These are phyloP conservation scores for Lentinula edodes DNA, from an alignment of 768 basidiomycete genomes.

Conservation along the genomic window DNA sequence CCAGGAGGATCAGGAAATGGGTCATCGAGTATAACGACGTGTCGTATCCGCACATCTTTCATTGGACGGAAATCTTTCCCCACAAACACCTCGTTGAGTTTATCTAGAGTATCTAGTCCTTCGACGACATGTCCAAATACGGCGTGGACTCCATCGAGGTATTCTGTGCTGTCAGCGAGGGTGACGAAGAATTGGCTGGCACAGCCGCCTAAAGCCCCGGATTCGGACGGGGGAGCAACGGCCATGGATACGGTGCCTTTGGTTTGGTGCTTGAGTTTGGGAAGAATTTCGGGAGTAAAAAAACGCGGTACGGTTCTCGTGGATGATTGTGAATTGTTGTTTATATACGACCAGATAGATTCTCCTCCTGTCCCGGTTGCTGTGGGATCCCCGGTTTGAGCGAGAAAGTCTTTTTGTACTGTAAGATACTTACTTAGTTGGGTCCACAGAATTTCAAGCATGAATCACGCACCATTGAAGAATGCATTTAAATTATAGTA, in stretches of 20 bases:
- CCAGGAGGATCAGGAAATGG: conserved; percentile 88
- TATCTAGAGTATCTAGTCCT: conserved; percentile 86
- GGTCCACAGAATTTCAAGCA: neutral
- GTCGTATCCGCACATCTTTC: conserved; percentile 91
- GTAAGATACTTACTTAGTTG: neutral
- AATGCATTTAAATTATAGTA: conserved; percentile 97
- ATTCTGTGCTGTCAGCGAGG: conserved; percentile 84
- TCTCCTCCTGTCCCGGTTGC: conserved; percentile 94
- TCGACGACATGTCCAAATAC: conserved; percentile 97
- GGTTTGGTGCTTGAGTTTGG: conserved; percentile 75
- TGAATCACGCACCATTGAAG: conserved; percentile 77
- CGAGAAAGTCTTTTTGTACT: conserved; percentile 98
- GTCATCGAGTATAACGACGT: conserved; percentile 95
- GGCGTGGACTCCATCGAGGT: conserved; percentile 88
- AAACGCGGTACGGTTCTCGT: conserved; percentile 53
- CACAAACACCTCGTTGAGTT: conserved; percentile 86
- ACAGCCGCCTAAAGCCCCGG: conserved; percentile 60
- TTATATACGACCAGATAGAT: conserved; percentile 76
- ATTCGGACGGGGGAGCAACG: conserved; percentile 75
- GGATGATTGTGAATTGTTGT: conserved; percentile 23
- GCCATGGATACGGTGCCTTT: conserved; percentile 98
- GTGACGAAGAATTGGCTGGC: conserved; percentile 98
- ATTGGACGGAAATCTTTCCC: conserved; percentile 88
- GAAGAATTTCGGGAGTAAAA: conserved; percentile 78
- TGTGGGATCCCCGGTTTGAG: conserved; percentile 94